Conservation (phyloP, 1,139 yeast species). For the Lodderomyces jiufengensis region DNA sequence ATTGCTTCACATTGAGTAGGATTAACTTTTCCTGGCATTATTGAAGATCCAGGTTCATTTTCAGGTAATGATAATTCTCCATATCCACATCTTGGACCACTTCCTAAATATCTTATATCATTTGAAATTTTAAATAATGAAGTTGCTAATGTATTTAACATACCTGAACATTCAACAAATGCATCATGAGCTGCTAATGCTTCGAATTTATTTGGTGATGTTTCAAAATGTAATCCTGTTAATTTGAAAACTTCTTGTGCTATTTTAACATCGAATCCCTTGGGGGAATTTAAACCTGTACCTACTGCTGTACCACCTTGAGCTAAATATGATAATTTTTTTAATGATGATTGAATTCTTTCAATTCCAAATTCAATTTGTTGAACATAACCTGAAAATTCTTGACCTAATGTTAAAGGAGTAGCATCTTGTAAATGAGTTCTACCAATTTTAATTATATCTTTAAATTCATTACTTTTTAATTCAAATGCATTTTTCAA, state of each 20-base stretch:
- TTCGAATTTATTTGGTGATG: constrained; percentile 96
- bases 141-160: constrained; percentile 83
- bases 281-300: constrained; percentile 84
- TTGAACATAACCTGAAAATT: constrained; percentile 87
- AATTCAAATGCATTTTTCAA: constrained; percentile 66
- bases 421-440: constrained; percentile 97
- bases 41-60: constrained; percentile 95
- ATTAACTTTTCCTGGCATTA: constrained; percentile 97
- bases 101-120: constrained; percentile 90
- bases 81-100: constrained; percentile 97
- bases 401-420: constrained; percentile 91
- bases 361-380: constrained; percentile 81
- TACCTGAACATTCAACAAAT: constrained; percentile 89
- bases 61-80: constrained; percentile 89
- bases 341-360: constrained; percentile 67
- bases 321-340: constrained; percentile 70
- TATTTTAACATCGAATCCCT: constrained; percentile 77
- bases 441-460: constrained; percentile 91
- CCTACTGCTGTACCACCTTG: constrained; percentile 99
- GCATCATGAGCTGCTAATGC: constrained; percentile 97
- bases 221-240: constrained; percentile 76
- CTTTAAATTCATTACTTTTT: constrained; percentile 71
- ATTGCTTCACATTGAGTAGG: constrained; percentile 96
- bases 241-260: constrained; percentile 71
- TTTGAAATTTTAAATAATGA: constrained; percentile 90